phyloP scores from a whole-genome alignment of 129 eudicot species.

The Cynara cardunculus region DNA sequence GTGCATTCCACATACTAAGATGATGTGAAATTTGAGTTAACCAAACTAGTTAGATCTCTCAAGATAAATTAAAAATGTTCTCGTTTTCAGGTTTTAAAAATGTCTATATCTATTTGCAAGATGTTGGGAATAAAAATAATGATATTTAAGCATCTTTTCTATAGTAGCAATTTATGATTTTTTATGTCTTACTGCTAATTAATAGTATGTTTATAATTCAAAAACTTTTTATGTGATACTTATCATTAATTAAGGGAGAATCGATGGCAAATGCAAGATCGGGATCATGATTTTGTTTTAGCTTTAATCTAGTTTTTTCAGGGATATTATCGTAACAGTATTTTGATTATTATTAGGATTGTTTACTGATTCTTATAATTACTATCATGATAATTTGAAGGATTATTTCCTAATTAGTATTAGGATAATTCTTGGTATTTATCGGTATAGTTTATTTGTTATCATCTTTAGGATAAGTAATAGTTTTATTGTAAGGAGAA shows the following conservation, averaged over 20 bases:
- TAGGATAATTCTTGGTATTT: background rate
- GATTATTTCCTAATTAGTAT: background rate
- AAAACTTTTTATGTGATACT: background rate
- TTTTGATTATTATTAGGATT: background rate
- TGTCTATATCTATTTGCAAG: background rate
- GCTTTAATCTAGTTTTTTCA: background rate
- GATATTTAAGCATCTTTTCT: background rate
- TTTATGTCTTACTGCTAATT: background rate
- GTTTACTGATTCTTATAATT: background rate
- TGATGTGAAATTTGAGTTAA: slow-evolving; percentile 1
- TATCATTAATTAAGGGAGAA: background rate
- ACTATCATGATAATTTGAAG: background rate
- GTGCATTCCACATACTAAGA: slow-evolving; percentile 3
- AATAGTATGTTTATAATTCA: background rate
- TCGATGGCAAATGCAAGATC: background rate
- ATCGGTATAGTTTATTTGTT: background rate
- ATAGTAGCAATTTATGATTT: background rate
- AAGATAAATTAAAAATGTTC: background rate
- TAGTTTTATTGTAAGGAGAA: no score
- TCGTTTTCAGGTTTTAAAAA: background rate
- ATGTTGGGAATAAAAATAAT: background rate
- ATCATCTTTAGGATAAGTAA: background rate
- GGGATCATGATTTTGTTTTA: background rate
- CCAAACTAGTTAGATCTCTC: background rate
- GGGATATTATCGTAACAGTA: background rate